Base-by-base conservation (phyloP, 495 filamentous ascomycete species). In the Neurospora cerealis region DNA sequence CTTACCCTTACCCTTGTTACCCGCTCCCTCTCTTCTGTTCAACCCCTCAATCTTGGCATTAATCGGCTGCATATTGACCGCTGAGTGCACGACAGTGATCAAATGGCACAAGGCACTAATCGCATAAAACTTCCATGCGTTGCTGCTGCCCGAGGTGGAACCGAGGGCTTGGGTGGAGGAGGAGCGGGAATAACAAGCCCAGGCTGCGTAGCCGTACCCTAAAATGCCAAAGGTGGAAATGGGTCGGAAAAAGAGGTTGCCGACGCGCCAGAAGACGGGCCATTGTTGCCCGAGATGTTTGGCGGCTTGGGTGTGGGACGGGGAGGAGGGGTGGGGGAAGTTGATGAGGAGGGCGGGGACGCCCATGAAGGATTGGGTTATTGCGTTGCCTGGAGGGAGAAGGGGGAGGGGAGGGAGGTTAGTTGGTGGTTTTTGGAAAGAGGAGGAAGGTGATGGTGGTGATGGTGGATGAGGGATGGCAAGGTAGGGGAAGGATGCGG, bases 291-390 rank as follows among this genome's bases (percentile, higher is more conserved):
- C 83, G 21, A 87, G 81, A 36, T 84, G 78, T 42, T 77, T 77
- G 21, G 83, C 82, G 74, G 83, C 80, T 7, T 74, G 3, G 81
- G 73, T 0, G 75, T 86, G 82, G 0, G 80, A 76, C 0, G 83
- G 78, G 15, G 82, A 81, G 3, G 80, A 78, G 17, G 84, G 79
- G 9, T 76, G 70, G 24, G 85, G 85, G 78, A 86, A 86, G 78
- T 85, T 80, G 66, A 85, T 79, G 21, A 87, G 79, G 15, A 85
- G 77, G 21, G 84, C 84, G 5, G 85, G 85, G 40, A 86, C 81
- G 36, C 83, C 83, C 85, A 86, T 87, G 78, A 83, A 85, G 46
- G 85, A 86, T 79, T 87, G 84, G 9, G 85, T 86, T 69, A 87
- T 83, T 6, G 85, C 85, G 77, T 87, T 87, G 21, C 85, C 84